Evolutionary conservation across 495 filamentous ascomycete species (phyloP).

Genomic region (Annulohypoxylon maeteangense): DNA sequence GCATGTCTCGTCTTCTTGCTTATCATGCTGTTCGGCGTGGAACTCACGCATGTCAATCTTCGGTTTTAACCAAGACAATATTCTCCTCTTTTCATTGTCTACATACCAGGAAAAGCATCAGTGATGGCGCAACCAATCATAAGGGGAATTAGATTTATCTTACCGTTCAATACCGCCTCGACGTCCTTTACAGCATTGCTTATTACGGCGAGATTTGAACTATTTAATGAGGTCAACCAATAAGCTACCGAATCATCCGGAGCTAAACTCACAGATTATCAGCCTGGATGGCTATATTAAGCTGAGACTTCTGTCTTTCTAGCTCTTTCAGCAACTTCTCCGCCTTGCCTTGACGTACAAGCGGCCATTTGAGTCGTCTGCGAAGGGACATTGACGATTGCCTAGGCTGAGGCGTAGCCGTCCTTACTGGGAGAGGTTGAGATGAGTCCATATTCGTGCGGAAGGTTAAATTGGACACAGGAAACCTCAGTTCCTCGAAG

Average conservation of each 20-base stretch:
- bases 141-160: neutral
- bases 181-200: constrained; percentile 16
- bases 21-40: constrained; percentile 32
- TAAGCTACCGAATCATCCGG: neutral
- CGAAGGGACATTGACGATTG: neutral
- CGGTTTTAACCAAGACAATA: constrained; percentile 32
- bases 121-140: neutral
- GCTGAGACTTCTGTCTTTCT: constrained; percentile 17
- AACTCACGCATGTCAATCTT: constrained; percentile 36
- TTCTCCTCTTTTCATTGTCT: constrained; percentile 26
- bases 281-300: constrained; percentile 12
- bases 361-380: constrained; percentile 23
- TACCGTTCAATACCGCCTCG: constrained; percentile 30
- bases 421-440: neutral
- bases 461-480: neutral
- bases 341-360: constrained; percentile 23
- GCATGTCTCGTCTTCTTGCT: constrained; percentile 42
- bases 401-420: neutral
- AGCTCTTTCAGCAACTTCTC: constrained; percentile 27
- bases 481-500: neutral
- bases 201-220: constrained; percentile 27
- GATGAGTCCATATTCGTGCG: neutral
- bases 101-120: neutral
- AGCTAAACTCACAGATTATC: constrained; percentile 28
- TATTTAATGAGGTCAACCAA: constrained; percentile 14